Evolutionary conservation across 768 basidiomycete species (phyloP).

Genomic region (Podaxis carcinomalis): DNA sequence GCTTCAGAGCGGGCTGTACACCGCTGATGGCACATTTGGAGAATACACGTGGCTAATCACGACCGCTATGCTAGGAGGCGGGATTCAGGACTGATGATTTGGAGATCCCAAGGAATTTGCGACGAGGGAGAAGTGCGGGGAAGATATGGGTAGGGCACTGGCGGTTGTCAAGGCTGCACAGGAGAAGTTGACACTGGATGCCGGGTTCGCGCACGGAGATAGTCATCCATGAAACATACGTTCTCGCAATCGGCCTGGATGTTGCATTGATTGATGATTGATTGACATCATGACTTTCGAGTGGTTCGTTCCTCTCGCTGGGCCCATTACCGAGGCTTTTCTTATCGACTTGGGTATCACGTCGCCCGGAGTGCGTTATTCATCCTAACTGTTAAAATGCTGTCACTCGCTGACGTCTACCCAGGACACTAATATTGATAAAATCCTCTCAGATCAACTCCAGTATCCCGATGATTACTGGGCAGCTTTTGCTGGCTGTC

Average conservation of each 20-base stretch:
- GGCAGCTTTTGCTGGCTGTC: neutral
- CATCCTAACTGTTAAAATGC: neutral
- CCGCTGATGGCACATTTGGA: neutral
- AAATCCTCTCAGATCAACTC: neutral
- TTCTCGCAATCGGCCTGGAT: no score
- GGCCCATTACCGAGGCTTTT: neutral
- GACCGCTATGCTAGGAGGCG: neutral
- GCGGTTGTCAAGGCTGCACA: neutral
- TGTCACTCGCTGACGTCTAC: neutral
- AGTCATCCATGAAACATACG: neutral
- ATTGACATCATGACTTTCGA: neutral
- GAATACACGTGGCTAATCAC: neutral
- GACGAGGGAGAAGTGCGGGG: neutral
- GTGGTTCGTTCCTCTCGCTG: neutral
- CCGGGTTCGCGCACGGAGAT: neutral
- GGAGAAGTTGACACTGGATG: neutral
- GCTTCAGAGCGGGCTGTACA: neutral
- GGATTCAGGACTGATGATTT: neutral
- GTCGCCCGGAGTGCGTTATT: no score
- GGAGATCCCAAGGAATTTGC: neutral
- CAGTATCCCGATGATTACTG: neutral
- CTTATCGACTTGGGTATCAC: no score
- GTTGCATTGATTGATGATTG: neutral
- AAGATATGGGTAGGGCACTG: no score
- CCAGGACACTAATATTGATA: neutral